Base-by-base conservation (phyloP, 2,329 filamentous ascomycete species). In the Cordyceps cicadae region DNA sequence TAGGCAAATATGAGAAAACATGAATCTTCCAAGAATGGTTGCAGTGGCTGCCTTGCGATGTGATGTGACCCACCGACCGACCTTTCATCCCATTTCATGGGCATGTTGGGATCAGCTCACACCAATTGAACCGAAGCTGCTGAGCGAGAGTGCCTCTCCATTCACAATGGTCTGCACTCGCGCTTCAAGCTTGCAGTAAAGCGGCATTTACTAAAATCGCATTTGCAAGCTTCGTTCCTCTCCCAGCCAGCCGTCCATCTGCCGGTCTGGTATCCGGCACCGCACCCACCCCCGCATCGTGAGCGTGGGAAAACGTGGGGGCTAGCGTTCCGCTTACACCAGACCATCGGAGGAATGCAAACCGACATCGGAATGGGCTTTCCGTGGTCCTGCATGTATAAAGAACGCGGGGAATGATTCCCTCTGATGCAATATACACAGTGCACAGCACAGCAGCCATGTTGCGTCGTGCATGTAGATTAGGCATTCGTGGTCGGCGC, bases 1-100 rank as follows among this genome's bases (percentile, higher is more conserved):
- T 64, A 68, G 70, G 70, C 68, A 71, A 67, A 73, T 66, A 70
- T 72, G 69, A 70, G 51, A 72, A 72, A 72, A 67, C 71, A 71
- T 65, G 71, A 61, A 70, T 69, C 69, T 70, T 54, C 61, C 43
- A 59, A 59, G 5, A 14, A 37, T 17, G 19, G 17, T n/a, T 54
- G 24, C 11, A 9, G 24, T 43, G 15, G 19, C 24, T 45, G 39
- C 39, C 5, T 8, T 5, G n/a, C n/a, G 26, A 26, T 12, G 9
- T 17, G 19, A 11, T 21, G 5, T 9, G 3, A 17, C 17, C 2
- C 11, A 2, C 11, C 2, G 5, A 24, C 37, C 9, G 14, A 7
- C 5, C 9, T 54, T 5, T 17, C 17, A 14, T 43, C 21, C 15
- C 34, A n/a, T 26, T 8, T 19, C 9, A 5, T 19, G 29, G 29